These are phyloP conservation scores for Camelina hispida DNA, from an alignment of 345 rosid genomes.

Conservation along the genomic window DNA sequence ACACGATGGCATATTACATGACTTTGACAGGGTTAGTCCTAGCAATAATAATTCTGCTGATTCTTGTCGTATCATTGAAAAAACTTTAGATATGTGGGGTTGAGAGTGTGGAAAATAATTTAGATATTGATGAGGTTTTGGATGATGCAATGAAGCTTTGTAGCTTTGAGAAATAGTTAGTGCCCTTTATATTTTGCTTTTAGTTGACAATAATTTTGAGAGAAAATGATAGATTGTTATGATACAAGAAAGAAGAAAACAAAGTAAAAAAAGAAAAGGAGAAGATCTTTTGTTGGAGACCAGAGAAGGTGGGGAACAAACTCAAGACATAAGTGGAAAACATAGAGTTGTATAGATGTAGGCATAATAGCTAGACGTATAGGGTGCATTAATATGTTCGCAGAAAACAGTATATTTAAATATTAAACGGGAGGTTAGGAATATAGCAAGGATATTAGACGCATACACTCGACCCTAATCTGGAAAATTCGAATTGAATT, in stretches of 20 bases:
- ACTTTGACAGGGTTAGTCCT: conserved; percentile 29
- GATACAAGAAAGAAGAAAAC: conserved; percentile 26
- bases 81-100: conserved; percentile 34
- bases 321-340: conserved; percentile 49
- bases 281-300: conserved; percentile 49
- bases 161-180: conserved; percentile 36
- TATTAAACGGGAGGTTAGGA: conserved; percentile 31
- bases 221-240: conserved; percentile 25
- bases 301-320: conserved; percentile 53
- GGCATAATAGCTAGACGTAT: conserved; percentile 37
- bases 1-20: conserved; percentile 14
- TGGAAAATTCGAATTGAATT: conserved; percentile 17
- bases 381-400: conserved; percentile 36
- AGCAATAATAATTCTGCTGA: conserved; percentile 26
- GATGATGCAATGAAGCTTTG: conserved; percentile 39
- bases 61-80: conserved; percentile 39
- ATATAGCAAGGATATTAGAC: conserved; percentile 33
- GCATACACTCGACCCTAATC: conserved; percentile 34
- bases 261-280: conserved; percentile 16
- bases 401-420: conserved; percentile 21
- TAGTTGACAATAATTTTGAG: conserved; percentile 35
- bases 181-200: conserved; percentile 39
- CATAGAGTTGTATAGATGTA: conserved; percentile 47
- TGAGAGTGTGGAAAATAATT: conserved; percentile 18
- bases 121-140: conserved; percentile 33